Evolutionary conservation across 495 filamentous ascomycete species (phyloP), one percentile per base, ranked within the genome.

Genomic region (Penicillium malachiteum): DNA sequence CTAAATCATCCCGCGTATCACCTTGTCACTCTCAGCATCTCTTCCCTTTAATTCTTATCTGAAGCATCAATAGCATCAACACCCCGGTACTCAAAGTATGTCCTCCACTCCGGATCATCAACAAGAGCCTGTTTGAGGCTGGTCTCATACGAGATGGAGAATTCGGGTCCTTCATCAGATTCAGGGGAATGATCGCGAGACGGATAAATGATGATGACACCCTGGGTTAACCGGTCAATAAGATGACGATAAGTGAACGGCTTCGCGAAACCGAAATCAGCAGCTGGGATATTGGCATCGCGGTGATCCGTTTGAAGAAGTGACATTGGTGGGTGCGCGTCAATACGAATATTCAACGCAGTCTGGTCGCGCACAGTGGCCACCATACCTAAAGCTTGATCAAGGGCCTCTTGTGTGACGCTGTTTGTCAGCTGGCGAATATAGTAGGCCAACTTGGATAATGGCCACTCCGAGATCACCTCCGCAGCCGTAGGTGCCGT

Each of bases 141-240:
- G 49, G 61, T 70, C 60, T 79, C 78, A 43, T 73, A 71, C 0
- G 66, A 45, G 40, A 80, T 66, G 30, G 68, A 59, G 54, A 80
- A 69, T 60, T 78, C 76, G 14, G 57, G 66, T 1, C 78, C 78
- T 46, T 80, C 73, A 48, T 78, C 70, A 8, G 69, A 59, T 7
- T 58, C 63, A 5, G 52, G 30, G 12, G 30, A 49, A 0, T 21
- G 45, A 5, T 44, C 48, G 5, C 51, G 56, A 41, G 64, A 51
- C 14, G 64, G 64, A 13, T 67, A 70, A 9, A 70, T 54, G 10
- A 64, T 43, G 13, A 59, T 14, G 0, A 64, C 47, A 8, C 62
- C 60, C 1, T 57, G 37, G 0, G 56, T 57, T 17, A 66, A 34
- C 5, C 34, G 21, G 32, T 64, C 62, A 10, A 55, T 30, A 13